Base-by-base conservation (phyloP, 2,329 filamentous ascomycete species). In the Colletotrichum sp. region DNA sequence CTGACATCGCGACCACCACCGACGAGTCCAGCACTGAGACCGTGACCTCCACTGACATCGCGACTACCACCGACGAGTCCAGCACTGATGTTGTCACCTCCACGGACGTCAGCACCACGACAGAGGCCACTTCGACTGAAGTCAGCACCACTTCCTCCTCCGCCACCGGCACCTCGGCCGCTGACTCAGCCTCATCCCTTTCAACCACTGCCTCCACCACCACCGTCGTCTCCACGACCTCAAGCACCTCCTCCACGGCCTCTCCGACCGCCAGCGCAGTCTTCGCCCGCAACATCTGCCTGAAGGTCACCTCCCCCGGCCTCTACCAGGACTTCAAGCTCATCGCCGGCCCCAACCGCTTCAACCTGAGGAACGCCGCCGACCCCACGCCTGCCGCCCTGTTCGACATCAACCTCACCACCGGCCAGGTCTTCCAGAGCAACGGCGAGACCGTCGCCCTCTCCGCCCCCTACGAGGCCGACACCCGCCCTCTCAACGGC, bases 361-460 rank as follows among this genome's bases (percentile, higher is more conserved):
- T 72, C 73, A 67, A 21, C 62, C 34, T 73, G 56, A 34, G 14
- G 62, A 34, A n/a, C n/a, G n/a, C n/a, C n/a, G n/a, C n/a, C 43
- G 55, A 21, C 63, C 1, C n/a, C 62, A 4, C 32, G 2, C 26
- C 43, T 2, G 21, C 63, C 10, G 62, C 63, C 7, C 63, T 38
- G 69, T 75, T 75, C 69, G 69, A 75, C 73, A 36, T 75, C 10
- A 58, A 75, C 69, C 69, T 75, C 55, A 13, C 56, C 56, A 75
- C 73, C 13, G 73, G 73, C 26, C 26, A 75, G 28, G 32, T 75
- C 69, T 75, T 48, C 63, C 38, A 67, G 73, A 12, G 9, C 52
- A 26, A 62, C 68, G 55, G 61, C 68, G 18, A 55, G n/a, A 26
- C 26, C 14, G 38, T 74, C 52, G 72, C 68, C 38, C 59, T 71